Evolutionary conservation across 306 rosid species (phyloP).

Genomic region (Glycyrrhiza uralensis): DNA sequence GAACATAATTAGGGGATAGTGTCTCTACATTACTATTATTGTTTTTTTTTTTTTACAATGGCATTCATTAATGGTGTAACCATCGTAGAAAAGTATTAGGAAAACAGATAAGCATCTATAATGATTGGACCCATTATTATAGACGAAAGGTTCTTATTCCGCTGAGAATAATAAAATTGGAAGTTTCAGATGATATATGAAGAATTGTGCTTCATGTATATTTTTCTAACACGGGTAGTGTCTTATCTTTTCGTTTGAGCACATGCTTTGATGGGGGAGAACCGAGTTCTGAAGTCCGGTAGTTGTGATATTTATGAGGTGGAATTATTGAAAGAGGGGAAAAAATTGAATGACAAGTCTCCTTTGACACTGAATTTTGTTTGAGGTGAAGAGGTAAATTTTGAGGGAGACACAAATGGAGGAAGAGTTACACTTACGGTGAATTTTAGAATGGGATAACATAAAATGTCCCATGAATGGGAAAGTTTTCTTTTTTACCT

Average conservation of each 20-base stretch:
- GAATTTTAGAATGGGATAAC: no score
- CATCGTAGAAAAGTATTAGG: background rate
- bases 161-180: background rate
- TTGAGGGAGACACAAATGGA: background rate
- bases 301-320: conserved; percentile 20
- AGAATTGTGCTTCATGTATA: background rate
- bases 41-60: no score
- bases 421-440: background rate
- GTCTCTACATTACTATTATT: no score
- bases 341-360: background rate
- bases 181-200: background rate
- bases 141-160: background rate
- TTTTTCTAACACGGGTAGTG: background rate
- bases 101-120: background rate
- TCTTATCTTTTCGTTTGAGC: background rate
- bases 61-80: no score
- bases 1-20: no score
- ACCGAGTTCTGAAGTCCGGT: background rate
- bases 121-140: background rate
- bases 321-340: background rate
- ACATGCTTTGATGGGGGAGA: background rate
- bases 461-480: no score
- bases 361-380: background rate
- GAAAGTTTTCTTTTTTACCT: no score
- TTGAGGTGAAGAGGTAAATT: background rate